These are phyloP conservation scores for Massariosphaeria phaeospora DNA, from an alignment of 495 filamentous ascomycete genomes.

Conservation along the genomic window DNA sequence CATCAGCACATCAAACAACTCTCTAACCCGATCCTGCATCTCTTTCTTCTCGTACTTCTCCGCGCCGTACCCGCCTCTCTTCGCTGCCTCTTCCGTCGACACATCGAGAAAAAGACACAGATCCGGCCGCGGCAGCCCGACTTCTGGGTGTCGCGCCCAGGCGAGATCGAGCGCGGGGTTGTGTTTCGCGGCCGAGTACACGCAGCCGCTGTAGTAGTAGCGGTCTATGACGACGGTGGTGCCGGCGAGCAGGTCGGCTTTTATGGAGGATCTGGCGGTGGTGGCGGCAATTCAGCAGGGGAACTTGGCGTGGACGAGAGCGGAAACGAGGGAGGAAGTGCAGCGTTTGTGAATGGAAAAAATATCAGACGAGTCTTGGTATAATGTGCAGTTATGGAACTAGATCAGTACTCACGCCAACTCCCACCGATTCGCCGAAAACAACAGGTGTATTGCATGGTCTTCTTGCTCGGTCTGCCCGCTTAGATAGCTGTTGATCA, in stretches of 20 bases:
- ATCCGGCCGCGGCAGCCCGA: constrained; percentile 84
- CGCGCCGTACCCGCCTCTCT: constrained; percentile 75
- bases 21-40: constrained; percentile 76
- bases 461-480: constrained; percentile 72
- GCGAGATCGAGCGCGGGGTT: constrained; percentile 62
- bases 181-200: constrained; percentile 91
- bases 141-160: constrained; percentile 79
- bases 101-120: constrained; percentile 82
- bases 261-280: constrained; percentile 56
- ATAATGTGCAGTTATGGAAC: too few relatives aligned
- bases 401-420: constrained; percentile 58
- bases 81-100: constrained; percentile 62
- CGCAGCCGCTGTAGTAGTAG: constrained; percentile 88
- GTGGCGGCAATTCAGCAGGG: too few relatives aligned
- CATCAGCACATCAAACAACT: constrained; percentile 53
- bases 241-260: constrained; percentile 56
- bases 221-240: constrained; percentile 80
- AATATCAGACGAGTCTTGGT: too few relatives aligned
- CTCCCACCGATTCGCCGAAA: constrained; percentile 97
- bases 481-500: constrained; percentile 85
- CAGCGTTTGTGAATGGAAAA: not conserved
- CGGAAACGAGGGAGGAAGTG: too few relatives aligned
- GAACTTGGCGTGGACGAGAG: too few relatives aligned
- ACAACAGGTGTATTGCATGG: constrained; percentile 90
- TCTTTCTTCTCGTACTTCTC: constrained; percentile 84